Percentiles rank a stretch among this genome's conserved stretches.
phyloP scores from a whole-genome alignment of 441 rosid species.

The Populus hybrid region DNA sequence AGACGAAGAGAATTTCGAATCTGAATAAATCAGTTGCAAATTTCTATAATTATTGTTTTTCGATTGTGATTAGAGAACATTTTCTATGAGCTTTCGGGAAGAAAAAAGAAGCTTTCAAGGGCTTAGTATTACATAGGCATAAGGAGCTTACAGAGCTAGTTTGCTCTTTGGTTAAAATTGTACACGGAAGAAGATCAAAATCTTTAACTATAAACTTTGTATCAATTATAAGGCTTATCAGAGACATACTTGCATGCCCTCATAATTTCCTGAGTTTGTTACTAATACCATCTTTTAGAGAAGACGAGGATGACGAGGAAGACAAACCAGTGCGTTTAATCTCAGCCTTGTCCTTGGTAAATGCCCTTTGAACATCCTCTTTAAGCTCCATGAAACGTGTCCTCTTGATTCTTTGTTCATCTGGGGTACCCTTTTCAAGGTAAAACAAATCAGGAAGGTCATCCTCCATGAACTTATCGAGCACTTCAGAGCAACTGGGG shows the following conservation, averaged over 20 bases:
- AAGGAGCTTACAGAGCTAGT: background rate
- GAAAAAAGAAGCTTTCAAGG: background rate
- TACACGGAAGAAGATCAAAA: constrained; percentile 13
- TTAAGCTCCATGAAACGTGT: constrained; percentile 75
- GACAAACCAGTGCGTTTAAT: constrained; percentile 42
- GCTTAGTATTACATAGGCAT: background rate
- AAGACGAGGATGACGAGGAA: constrained; percentile 56
- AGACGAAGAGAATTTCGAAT: background rate
- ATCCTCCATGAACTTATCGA: constrained; percentile 85
- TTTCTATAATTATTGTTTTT: background rate
- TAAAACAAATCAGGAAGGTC: constrained; percentile 72
- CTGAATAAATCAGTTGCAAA: background rate
- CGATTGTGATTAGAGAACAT: background rate
- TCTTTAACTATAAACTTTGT: constrained; percentile 1
- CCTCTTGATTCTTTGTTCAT: constrained; percentile 63
- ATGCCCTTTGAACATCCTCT: constrained; percentile 72
- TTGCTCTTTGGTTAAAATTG: constrained; percentile 6
- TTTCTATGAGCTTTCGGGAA: background rate
- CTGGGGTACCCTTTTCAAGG: constrained; percentile 58
- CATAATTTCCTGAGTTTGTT: constrained; percentile 29
- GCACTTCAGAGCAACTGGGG: constrained; percentile 75
- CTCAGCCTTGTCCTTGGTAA: constrained; percentile 76
- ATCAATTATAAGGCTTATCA: constrained; percentile 8
- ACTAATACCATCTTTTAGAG: constrained; percentile 29
- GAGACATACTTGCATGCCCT: constrained; percentile 11